These are phyloP conservation scores for Lindgomyces ingoldianus DNA, from an alignment of 495 filamentous ascomycete genomes.

Conservation along the genomic window DNA sequence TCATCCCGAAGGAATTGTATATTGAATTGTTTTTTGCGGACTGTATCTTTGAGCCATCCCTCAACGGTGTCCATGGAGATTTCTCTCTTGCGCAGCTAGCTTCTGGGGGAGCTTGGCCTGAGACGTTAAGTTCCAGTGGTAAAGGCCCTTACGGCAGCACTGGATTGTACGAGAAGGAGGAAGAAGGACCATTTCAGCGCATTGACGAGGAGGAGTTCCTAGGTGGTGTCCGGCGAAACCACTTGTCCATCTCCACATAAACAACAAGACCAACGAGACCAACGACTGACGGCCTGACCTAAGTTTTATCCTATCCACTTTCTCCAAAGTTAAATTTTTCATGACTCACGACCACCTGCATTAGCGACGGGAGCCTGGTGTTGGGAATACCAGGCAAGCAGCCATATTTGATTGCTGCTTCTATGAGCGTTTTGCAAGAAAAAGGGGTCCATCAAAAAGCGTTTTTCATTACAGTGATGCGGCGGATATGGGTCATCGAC, in stretches of 20 bases:
- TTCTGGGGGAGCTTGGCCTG: slow-evolving; percentile 48
- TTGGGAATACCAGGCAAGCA: slow-evolving; percentile 22
- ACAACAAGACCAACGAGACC: not conserved
- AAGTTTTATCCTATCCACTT: not conserved
- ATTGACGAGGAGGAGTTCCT: slow-evolving; percentile 52
- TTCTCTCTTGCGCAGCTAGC: slow-evolving; percentile 47
- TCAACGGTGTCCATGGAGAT: slow-evolving; percentile 52
- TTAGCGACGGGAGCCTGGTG: slow-evolving; percentile 31
- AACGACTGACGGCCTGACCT: slow-evolving; percentile 9
- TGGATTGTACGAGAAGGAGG: slow-evolving; percentile 55
- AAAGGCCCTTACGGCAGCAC: slow-evolving; percentile 58
- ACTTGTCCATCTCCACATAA: slow-evolving; percentile 40
- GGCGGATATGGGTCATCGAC: not conserved
- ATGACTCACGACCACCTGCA: slow-evolving; percentile 21
- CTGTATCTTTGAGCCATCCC: slow-evolving; percentile 52
- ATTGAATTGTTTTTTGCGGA: slow-evolving; percentile 54
- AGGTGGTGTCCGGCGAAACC: slow-evolving; percentile 43
- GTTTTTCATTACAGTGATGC: not conserved
- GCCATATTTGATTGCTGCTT: slow-evolving; percentile 15
- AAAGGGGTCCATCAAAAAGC: slow-evolving; percentile 12
- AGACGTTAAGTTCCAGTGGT: slow-evolving; percentile 39
- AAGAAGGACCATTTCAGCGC: slow-evolving; percentile 46
- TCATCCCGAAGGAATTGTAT: slow-evolving; percentile 36
- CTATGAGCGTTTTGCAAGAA: not conserved
- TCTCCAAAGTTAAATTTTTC: not conserved